Base-by-base conservation (phyloP, 2,329 filamentous ascomycete species). In the Neofusicoccum laricinum region DNA sequence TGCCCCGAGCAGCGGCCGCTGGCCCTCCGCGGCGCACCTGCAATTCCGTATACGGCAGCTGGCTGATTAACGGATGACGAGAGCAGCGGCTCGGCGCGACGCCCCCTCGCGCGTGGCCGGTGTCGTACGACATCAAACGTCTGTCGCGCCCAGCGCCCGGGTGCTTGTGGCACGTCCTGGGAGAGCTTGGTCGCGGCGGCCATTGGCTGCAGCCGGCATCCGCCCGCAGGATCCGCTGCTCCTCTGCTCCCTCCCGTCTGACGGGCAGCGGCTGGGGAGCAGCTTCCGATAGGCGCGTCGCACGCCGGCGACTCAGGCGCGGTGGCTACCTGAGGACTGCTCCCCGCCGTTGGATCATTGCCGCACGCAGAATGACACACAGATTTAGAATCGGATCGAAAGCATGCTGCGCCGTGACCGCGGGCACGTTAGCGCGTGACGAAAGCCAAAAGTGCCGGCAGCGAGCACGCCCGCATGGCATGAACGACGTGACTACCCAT, bases 11-110 rank as follows among this genome's bases (percentile, higher is more conserved):
- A 34, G 41, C n/a, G n/a, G n/a, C n/a, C n/a, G n/a, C n/a, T n/a
- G n/a, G n/a, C n/a, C 7, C 40, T 6, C 36, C 36, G 36, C 51
- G 51, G 36, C 36, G 51, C 51, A 41, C 51, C 19, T 30, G 53
- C 53, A 58, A 58, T 55, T 10, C 51, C 51, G 36, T 15, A 58
- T 58, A 58, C 53, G 53, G 53, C 53, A 25, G 48, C 38, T 25
- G 19, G 55, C 55, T 59, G 46, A 59, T 59, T 59, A 30, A 34
- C 15, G 36, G 55, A 46, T 46, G 55, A 59, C 55, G 55, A 59
- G 41, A 45, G 55, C 55, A 58, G 34, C 55, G 55, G 55, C 55
- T 59, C 55, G 55, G 55, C 55, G 32, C 53, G 25, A 21, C 21
- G 21, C 19, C 53, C n/a, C 32, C 30, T 32, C 53, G 53, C 55